Percentiles rank a stretch among this genome's conserved stretches.
phyloP scores from a whole-genome alignment of 306 rosid species.

The Chamaecrista fasciculata region DNA sequence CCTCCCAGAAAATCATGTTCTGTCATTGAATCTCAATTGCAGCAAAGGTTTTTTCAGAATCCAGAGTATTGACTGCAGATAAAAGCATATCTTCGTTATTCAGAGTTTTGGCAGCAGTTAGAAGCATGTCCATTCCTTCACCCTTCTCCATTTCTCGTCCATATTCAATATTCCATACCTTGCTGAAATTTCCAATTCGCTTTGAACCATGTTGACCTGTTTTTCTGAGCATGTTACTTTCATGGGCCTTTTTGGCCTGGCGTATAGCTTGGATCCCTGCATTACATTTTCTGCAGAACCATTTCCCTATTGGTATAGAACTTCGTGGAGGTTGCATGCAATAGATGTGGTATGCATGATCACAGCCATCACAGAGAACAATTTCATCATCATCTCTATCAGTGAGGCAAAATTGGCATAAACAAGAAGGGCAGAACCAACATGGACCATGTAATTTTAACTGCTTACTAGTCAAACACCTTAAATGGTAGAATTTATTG shows the following conservation, averaged over 20 bases:
- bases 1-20: slow-evolving; percentile 24
- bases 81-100: slow-evolving; percentile 43
- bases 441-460: slow-evolving; percentile 40
- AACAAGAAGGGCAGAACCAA: slow-evolving; percentile 95
- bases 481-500: slow-evolving; percentile 57
- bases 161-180: slow-evolving; percentile 41
- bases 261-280: slow-evolving; percentile 56
- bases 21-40: slow-evolving; percentile 29
- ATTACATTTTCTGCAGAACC: slow-evolving; percentile 82
- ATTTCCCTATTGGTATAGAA: slow-evolving; percentile 65
- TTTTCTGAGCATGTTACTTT: slow-evolving; percentile 40
- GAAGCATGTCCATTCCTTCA: slow-evolving; percentile 83
- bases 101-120: slow-evolving; percentile 64
- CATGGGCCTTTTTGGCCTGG: slow-evolving; percentile 52
- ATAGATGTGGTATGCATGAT: slow-evolving; percentile 78
- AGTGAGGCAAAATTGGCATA: slow-evolving; percentile 70
- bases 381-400: slow-evolving; percentile 67
- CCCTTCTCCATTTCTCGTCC: slow-evolving; percentile 46
- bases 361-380: slow-evolving; percentile 91
- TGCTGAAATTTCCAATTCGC: slow-evolving; percentile 27
- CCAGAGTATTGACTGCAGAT: slow-evolving; percentile 62
- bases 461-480: slow-evolving; percentile 79
- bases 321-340: slow-evolving; percentile 70
- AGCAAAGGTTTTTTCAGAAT: slow-evolving; percentile 48
- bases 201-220: slow-evolving; percentile 36